Evolutionary conservation across 495 filamentous ascomycete species (phyloP).

Genomic region (Symbiotaphrina buchneri): DNA sequence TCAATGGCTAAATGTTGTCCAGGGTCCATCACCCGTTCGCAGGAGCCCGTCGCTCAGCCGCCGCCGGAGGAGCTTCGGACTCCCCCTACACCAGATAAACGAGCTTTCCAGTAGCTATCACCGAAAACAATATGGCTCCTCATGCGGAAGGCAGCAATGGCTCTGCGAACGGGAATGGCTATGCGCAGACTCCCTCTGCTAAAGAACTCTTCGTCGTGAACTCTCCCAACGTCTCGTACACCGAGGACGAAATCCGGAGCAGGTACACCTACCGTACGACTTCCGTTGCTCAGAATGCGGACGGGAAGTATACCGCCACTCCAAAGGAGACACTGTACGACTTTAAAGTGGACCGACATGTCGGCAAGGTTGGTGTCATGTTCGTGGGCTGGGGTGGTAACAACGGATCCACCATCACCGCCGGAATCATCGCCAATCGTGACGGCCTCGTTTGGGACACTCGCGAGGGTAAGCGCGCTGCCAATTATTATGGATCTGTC

Average conservation of each 20-base stretch:
- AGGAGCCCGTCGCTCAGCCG: slow-evolving; percentile 84
- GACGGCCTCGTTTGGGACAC: slow-evolving; percentile 77
- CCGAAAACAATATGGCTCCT: slow-evolving; percentile 54
- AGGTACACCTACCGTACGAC: slow-evolving; percentile 96
- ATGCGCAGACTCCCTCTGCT: slow-evolving; percentile 13
- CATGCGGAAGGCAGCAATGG: slow-evolving; percentile 62
- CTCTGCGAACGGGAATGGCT: slow-evolving; percentile 48
- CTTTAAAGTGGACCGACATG: slow-evolving; percentile 90
- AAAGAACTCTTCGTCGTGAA: slow-evolving; percentile 59
- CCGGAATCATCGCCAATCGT: slow-evolving; percentile 91
- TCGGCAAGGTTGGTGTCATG: slow-evolving; percentile 91
- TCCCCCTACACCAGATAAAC: slow-evolving; percentile 38
- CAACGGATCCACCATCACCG: slow-evolving; percentile 93
- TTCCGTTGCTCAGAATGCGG: slow-evolving; percentile 41
- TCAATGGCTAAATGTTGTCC: slow-evolving; percentile 4
- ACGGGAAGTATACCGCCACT: slow-evolving; percentile 62
- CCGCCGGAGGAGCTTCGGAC: slow-evolving; percentile 73
- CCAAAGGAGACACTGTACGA: slow-evolving; percentile 83
- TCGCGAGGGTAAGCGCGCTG: slow-evolving; percentile 56
- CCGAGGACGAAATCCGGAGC: slow-evolving; percentile 67
- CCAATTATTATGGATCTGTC: slow-evolving; percentile 97
- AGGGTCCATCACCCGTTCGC: slow-evolving; percentile 95
- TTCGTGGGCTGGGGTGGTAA: slow-evolving; percentile 96
- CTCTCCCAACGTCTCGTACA: slow-evolving; percentile 86
- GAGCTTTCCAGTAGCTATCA: slow-evolving; percentile 2